Evolutionary conservation across 345 rosid species (phyloP).

Genomic region (Populus ilicifolia): DNA sequence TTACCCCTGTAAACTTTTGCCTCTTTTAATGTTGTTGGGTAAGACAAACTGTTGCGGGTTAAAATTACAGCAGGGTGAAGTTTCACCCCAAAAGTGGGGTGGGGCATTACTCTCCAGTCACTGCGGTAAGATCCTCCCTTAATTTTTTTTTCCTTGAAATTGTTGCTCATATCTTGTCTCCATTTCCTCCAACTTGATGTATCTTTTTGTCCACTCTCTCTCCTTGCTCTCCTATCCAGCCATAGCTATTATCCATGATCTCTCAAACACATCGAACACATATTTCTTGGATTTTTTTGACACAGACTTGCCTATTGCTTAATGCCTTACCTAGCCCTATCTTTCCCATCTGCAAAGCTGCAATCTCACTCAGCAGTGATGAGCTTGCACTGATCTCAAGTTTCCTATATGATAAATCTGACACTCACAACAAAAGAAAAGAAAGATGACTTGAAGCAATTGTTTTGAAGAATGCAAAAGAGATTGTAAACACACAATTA

Average conservation of each 20-base stretch:
- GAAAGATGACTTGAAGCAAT: not conserved
- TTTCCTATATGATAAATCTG: not conserved
- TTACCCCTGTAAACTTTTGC: not conserved
- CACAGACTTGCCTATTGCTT: not conserved
- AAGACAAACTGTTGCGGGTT: not conserved
- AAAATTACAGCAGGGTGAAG: not conserved
- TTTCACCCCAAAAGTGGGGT: not conserved
- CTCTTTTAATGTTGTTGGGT: not conserved
- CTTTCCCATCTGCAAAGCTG: not conserved
- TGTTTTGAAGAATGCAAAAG: not conserved
- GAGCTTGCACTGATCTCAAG: not conserved
- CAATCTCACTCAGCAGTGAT: not conserved
- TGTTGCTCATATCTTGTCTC: not conserved
- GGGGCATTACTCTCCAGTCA: not conserved
- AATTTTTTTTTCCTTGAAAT: not conserved
- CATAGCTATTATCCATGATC: not conserved
- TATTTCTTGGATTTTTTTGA: not conserved
- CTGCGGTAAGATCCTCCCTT: not conserved
- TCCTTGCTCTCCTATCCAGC: not conserved
- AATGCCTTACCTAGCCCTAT: not conserved
- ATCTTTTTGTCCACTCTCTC: not conserved
- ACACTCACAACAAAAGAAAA: not conserved
- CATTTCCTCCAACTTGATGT: not conserved
- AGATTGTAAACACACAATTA: not conserved
- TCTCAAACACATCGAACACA: not conserved